phyloP scores from a whole-genome alignment of 352 stramenopile species.

The Phytophthora macrochlamydospora region DNA sequence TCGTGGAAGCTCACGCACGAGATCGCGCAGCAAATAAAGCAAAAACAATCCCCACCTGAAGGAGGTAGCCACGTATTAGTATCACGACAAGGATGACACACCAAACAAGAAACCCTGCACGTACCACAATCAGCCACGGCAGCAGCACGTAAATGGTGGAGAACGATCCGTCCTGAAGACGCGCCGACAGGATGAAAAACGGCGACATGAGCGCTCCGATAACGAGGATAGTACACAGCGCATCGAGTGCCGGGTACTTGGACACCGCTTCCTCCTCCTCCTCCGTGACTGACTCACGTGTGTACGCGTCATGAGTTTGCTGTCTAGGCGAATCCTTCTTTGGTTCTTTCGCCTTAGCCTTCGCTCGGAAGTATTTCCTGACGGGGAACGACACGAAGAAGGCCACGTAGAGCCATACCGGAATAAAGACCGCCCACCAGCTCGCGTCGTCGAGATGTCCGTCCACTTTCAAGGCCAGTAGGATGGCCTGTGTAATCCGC shows the following conservation, averaged over 20 bases:
- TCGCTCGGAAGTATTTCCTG: slow-evolving; percentile 55
- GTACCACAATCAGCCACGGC: slow-evolving; percentile 83
- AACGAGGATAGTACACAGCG: slow-evolving; percentile 58
- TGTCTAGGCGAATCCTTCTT: slow-evolving; percentile 37
- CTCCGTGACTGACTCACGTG: slow-evolving; percentile 68
- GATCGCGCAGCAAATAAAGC: slow-evolving; percentile 82
- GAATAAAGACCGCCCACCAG: slow-evolving; percentile 85
- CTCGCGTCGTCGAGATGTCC: slow-evolving; percentile 47
- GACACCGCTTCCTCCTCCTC: slow-evolving; percentile 56
- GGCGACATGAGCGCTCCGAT: slow-evolving; percentile 68
- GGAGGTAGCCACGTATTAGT: background rate
- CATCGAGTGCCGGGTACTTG: slow-evolving; percentile 64
- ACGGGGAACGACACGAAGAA: slow-evolving; percentile 67
- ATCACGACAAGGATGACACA: background rate
- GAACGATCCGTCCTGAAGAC: slow-evolving; percentile 71
- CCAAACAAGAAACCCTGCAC: slow-evolving; percentile 17
- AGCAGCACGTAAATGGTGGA: slow-evolving; percentile 84
- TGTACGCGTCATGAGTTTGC: slow-evolving; percentile 72
- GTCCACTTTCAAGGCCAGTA: slow-evolving; percentile 79
- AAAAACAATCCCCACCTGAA: slow-evolving; percentile 72
- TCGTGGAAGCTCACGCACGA: slow-evolving; percentile 65
- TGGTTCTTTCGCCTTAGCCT: slow-evolving; percentile 45
- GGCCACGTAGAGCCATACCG: slow-evolving; percentile 75
- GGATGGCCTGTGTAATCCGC: slow-evolving; percentile 64
- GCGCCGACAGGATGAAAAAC: slow-evolving; percentile 81